Base-by-base conservation (phyloP, 192 early-diverging fungal species). In the Coemansia sp. region DNA sequence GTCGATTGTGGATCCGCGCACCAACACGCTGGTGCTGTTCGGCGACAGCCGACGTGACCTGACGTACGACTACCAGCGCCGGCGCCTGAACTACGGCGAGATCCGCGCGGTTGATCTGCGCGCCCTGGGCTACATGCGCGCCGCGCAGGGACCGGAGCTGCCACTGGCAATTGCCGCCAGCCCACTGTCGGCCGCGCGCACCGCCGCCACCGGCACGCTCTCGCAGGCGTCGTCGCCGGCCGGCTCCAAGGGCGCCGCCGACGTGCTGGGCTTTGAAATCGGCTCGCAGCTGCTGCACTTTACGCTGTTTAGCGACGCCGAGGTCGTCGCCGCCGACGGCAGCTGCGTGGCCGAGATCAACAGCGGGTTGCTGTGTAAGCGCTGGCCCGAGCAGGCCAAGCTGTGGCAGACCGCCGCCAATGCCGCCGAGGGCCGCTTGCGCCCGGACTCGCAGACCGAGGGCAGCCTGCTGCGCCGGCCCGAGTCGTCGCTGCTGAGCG, bases 41-140 rank as follows among this genome's bases (percentile, higher is more conserved):
- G 89, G 89, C 15, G 80, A 91, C 58, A 80, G 72, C 34, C 70
- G 78, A 10, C 79, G 89, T 19, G 81, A 67, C 29, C 70, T 89
- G 46, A 71, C 82, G 4, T 85, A 89, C 40, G 89, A 91, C 60
- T 91, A 91, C 52, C 82, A 88, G 58, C 80, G 87, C 38, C 80
- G 89, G 29, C 86, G 87, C 50, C 81, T 85, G 42, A 91, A 91
- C 62, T 91, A 89, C 69, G 79, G 83, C 56, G 85, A 91, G 50
- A 68, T 88, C 44, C 81, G 85, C 19, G 77, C 85, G 8, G 79
- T 91, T 4, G 82, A 87, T 47, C 54, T 89, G 51, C 84, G 88
- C 27, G 87, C 87, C 0, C 86, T 91, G 61, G 89, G 89, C 15
- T 78, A 61, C 32, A 5, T 76, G 81, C 50, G 85, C 79, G 56